Conservation (phyloP, 495 filamentous ascomycete species). For the Xylaria telfairii region DNA sequence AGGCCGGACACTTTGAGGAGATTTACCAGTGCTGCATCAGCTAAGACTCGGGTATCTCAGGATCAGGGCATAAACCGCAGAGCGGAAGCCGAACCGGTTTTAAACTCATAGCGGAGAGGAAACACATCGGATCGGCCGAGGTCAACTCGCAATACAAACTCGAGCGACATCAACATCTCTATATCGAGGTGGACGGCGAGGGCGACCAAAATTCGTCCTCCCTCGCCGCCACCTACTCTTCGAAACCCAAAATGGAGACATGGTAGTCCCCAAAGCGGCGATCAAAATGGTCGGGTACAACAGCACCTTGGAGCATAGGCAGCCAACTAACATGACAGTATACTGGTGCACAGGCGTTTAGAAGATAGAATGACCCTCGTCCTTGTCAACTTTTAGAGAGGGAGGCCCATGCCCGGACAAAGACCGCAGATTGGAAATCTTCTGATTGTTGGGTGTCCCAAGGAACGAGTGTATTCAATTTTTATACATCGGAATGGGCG, state of each 20-base stretch:
- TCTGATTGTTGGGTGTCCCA: too few species aligned
- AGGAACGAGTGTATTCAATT: not conserved
- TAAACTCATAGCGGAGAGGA: constrained; percentile 33
- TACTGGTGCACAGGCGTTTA: not conserved
- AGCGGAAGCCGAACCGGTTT: constrained; percentile 31
- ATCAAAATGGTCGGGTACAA: constrained; percentile 20
- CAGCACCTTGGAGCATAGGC: constrained; percentile 36
- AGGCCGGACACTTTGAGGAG: constrained; percentile 32
- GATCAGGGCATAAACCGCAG: constrained; percentile 29
- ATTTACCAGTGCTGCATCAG: constrained; percentile 27
- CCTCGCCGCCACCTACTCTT: not conserved
- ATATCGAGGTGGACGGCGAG: not conserved
- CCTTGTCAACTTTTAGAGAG: constrained; percentile 28
- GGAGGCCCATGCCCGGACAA: constrained; percentile 32
- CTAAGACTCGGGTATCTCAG: constrained; percentile 6
- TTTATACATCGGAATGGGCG: not conserved
- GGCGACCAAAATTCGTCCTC: not conserved
- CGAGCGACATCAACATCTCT: not conserved
- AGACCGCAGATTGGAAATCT: not conserved
- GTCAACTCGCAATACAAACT: not conserved
- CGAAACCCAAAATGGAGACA: constrained; percentile 6
- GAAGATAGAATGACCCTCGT: not conserved
- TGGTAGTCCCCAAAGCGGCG: not conserved
- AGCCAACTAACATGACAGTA: not conserved
- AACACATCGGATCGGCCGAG: not conserved